Base-by-base conservation (phyloP, 2,329 filamentous ascomycete genomes). In the Fusarium sterilihyphosum region DNA sequence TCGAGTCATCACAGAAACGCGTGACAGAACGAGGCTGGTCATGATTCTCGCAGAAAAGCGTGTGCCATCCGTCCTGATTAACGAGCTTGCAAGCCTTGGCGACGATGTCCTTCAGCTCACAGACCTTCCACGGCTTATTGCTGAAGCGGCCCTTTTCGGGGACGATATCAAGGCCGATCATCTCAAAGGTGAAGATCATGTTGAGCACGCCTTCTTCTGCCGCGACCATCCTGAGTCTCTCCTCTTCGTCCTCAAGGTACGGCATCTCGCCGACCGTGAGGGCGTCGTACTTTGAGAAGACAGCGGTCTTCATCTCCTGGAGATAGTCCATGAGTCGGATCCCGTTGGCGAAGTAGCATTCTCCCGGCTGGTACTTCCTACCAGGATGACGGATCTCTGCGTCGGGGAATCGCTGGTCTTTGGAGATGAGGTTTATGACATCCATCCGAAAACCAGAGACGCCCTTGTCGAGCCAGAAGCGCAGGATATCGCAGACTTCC, bases 401-500 rank as follows among this genome's bases (percentile, higher is more conserved):
- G 73, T 92, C 89, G 1, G 87, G 88, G 62, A 91, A 88, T 2
- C 82, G 84, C 7, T 86, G 86, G 0, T 86, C 86, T 80, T 94
- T 94, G 79, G 89, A 91, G 79, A 92, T 92, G 82, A 92, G 88
- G 81, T 93, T 93, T 80, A 94, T 92, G 9, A 92, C 91, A 77
- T 94, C 92, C 82, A 94, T 88, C 14, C 92, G 88, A 84, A 94
- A 94, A 16, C 92, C 92, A 60, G 92, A 89, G 2, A 93, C 91
- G 6, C 93, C 93, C 38, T 89, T 89, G 59, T 93, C 85, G 3
- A 96, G 88, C 94, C 94, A 96, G 81, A 95, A 96, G 33, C 88
- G 87, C 88, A 95, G 92, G 18, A 92, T 87, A 33, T 92, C 86
- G 80, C 94, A 92, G 13, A 95, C 90, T 5, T 93, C 93, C 54